Conservation (phyloP, 192 early-diverging fungal genomes). For the Coemansia sp. region DNA sequence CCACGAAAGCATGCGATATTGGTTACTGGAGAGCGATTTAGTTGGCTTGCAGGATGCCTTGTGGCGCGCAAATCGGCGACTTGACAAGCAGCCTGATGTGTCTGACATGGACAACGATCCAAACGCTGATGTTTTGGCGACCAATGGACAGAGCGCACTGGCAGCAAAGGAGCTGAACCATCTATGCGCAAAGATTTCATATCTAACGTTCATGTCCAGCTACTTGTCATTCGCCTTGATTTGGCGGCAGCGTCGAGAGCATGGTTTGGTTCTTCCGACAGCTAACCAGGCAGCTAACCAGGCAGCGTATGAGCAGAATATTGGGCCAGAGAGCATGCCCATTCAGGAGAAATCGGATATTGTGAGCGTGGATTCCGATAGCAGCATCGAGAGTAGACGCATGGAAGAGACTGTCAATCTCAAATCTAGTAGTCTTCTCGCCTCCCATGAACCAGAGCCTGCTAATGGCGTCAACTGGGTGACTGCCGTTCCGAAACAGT, state of each 20-base stretch:
- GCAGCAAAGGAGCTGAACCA: slow-evolving; percentile 4
- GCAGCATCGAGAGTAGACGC: not conserved
- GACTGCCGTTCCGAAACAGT: not conserved
- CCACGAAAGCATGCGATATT: slow-evolving; percentile 24
- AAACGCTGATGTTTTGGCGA: not conserved
- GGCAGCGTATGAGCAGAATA: not conserved
- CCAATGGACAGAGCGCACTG: not conserved
- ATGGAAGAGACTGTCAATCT: not conserved
- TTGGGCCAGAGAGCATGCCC: not conserved
- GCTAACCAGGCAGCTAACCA: not conserved
- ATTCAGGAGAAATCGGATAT: not conserved
- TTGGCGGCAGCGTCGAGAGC: slow-evolving; percentile 25
- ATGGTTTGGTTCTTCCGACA: not conserved
- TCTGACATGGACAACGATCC: slow-evolving; percentile 4
- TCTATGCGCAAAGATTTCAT: slow-evolving; percentile 17
- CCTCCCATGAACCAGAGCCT: not conserved
- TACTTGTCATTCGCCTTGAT: slow-evolving; percentile 35
- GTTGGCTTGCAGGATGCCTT: not conserved
- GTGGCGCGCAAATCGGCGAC: slow-evolving; percentile 27
- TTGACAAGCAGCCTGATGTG: slow-evolving; percentile 48
- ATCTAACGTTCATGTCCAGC: slow-evolving; percentile 30
- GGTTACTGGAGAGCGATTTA: slow-evolving; percentile 22
- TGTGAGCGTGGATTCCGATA: slow-evolving; percentile 20
- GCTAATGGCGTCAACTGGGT: not conserved
- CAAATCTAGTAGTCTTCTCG: slow-evolving; percentile 2